Evolutionary conservation across 257 asterid genomes (phyloP).

Genomic region (Fraxinus pennsylvanica): DNA sequence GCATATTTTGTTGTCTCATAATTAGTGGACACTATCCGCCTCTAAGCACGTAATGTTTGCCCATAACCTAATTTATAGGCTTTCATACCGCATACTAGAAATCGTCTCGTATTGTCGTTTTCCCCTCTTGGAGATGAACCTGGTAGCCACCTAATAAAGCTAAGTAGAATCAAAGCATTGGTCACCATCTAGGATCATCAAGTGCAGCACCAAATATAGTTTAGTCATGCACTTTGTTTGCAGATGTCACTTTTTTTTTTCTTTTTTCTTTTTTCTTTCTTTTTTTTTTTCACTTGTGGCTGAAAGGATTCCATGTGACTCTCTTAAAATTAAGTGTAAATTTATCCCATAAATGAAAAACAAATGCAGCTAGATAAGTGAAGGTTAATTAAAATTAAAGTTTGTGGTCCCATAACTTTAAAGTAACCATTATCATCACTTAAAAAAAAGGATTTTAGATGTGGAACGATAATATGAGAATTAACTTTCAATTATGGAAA

Average conservation of each 20-base stretch:
- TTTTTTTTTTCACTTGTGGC: not conserved
- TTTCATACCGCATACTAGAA: not conserved
- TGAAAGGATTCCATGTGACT: slow-evolving; percentile 3
- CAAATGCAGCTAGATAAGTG: not conserved
- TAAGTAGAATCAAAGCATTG: slow-evolving; percentile 13
- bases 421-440: not conserved
- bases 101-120: not conserved
- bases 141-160: not conserved
- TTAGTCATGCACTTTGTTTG: slow-evolving; percentile 10
- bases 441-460: not conserved
- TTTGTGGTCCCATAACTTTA: not conserved
- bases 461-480: not conserved
- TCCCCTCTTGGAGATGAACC: not conserved
- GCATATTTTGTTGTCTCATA: not conserved
- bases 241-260: slow-evolving; percentile 8
- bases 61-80: not conserved
- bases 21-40: not conserved
- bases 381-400: not conserved
- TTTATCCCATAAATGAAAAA: slow-evolving; percentile 5
- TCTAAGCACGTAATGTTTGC: not conserved
- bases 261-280: not conserved
- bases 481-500: not conserved
- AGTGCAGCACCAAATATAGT: slow-evolving; percentile 18
- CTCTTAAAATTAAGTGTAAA: not conserved
- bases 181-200: slow-evolving; percentile 26